phyloP scores from a whole-genome alignment of 768 basidiomycete genomes.

The Lactarius evosmus region DNA sequence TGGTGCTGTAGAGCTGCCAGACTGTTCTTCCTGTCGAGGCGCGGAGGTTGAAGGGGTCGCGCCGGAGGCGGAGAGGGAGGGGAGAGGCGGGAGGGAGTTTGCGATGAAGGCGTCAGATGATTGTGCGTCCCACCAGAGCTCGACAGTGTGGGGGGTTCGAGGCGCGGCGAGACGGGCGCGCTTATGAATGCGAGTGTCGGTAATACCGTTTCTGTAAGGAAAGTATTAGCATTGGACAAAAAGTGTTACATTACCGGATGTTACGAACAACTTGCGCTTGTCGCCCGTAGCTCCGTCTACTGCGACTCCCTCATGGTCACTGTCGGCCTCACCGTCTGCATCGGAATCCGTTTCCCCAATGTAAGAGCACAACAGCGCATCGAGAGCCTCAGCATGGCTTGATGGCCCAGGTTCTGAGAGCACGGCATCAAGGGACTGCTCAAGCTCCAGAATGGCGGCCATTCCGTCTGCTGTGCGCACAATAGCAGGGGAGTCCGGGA shows the following conservation, averaged over 20 bases:
- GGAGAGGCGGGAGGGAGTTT: slow-evolving; percentile 27
- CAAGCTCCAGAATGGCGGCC: slow-evolving; percentile 59
- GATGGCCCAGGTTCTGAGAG: slow-evolving; percentile 23
- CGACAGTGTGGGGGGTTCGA: slow-evolving; percentile 16
- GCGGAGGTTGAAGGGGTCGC: slow-evolving; percentile 29
- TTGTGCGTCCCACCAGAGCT: slow-evolving; percentile 29
- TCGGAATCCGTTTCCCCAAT: slow-evolving; percentile 28
- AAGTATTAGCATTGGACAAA: background rate
- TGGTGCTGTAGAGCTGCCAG: slow-evolving; percentile 29
- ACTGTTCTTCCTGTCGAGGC: slow-evolving; percentile 21
- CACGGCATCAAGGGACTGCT: slow-evolving; percentile 44
- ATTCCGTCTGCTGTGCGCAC: slow-evolving; percentile 73
- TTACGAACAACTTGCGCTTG: slow-evolving; percentile 57
- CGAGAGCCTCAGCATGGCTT: slow-evolving; percentile 9
- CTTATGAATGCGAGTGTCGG: slow-evolving; percentile 55
- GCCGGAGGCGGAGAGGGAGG: slow-evolving; percentile 25
- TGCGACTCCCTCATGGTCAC: slow-evolving; percentile 32
- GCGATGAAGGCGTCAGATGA: slow-evolving; percentile 25
- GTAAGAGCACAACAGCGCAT: slow-evolving; percentile 16
- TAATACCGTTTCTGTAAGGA: slow-evolving; percentile 31
- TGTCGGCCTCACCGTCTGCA: slow-evolving; percentile 31
- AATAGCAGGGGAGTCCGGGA: slow-evolving; percentile 66
- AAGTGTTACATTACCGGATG: background rate
- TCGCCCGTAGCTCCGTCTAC: slow-evolving; percentile 45
- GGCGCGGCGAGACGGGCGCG: slow-evolving; percentile 48